These are phyloP conservation scores for Echinochloa phyllopogon DNA, from an alignment of 176 grass and related monocot species.

Conservation along the genomic window DNA sequence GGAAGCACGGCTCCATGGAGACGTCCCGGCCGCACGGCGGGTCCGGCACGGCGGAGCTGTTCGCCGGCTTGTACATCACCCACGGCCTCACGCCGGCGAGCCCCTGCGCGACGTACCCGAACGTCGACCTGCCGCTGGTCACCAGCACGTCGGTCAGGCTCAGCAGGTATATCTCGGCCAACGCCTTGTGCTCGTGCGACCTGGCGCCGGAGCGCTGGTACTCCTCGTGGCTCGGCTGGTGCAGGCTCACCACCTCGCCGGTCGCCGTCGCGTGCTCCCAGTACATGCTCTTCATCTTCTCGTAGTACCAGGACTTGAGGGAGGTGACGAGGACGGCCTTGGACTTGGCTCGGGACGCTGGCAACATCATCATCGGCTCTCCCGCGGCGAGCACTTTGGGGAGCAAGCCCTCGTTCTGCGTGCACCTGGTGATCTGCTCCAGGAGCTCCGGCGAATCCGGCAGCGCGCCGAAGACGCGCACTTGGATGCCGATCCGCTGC, in stretches of 20 bases:
- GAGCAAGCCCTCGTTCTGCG: conserved; percentile 18
- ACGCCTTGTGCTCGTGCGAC: conserved; percentile 68
- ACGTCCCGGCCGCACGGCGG: conserved; percentile 37
- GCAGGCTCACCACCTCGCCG: conserved; percentile 58
- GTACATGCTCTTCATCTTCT: conserved; percentile 62
- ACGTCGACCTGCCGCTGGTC: conserved; percentile 60
- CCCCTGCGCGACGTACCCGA: conserved; percentile 74
- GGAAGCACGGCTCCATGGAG: conserved; percentile 71
- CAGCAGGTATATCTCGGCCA: conserved; percentile 73
- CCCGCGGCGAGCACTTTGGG: conserved; percentile 9
- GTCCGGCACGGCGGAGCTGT: background rate
- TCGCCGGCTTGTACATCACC: conserved; percentile 45
- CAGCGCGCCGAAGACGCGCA: conserved; percentile 49
- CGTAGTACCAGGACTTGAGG: conserved; percentile 50
- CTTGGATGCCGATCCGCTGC: conserved; percentile 57
- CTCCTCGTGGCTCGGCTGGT: conserved; percentile 82
- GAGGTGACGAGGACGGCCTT: conserved; percentile 53
- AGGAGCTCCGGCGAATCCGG: conserved; percentile 34
- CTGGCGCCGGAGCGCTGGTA: conserved; percentile 30
- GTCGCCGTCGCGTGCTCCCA: conserved; percentile 54
- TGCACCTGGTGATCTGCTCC: conserved; percentile 55
- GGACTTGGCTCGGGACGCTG: background rate
- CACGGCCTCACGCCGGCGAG: conserved; percentile 58
- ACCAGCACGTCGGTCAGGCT: conserved; percentile 63
- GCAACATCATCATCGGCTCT: background rate